Base-by-base conservation (phyloP, 1,284 basidiomycete genomes). In the Ceratobasidium sp. region DNA sequence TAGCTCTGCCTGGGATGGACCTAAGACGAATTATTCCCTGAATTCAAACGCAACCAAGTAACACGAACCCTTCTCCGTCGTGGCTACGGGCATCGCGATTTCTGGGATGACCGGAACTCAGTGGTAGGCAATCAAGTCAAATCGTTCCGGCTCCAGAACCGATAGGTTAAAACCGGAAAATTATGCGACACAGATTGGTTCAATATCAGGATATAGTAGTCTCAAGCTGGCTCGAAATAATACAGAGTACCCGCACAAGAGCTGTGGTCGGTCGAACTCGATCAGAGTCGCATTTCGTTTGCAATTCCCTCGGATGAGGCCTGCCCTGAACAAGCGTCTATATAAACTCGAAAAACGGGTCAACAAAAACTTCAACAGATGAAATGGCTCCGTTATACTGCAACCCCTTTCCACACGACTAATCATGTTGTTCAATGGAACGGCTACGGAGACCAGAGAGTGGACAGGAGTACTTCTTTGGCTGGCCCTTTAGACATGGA, bases 1-100 rank as follows among this genome's bases (percentile, higher is more conserved):
- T 54, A 90, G 87, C 83, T 98, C 96, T 5, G 96, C 93, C 82
- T 98, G 95, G 0, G 94, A 94, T 53, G 78, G 72, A 9, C 74
- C 76, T 75, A 22, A 59, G 14, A 11, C 39, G 34, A 2, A 22
- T 34, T 51, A 29, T 22, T 54, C 14, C 16, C 11, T 34, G 3
- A 8, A 6, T 16, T 13, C 16, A 19, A 6, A 41, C 5, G 11
- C 2, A 19, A 53, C n/a, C 14, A 29, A 27, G 39, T 46, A 22
- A 6, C 5, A 59, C 34, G 14, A 19, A 71, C 68, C 68, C 49
- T 71, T 71, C 16, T 71, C 68, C 1, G 41, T 71, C n/a, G 68
- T 71, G 54, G 68, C 68, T 48, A 71, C 68, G 16, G 68, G 68
- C 68, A 71, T 71, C 14, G 3, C 16, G 34, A n/a, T 48, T 37